Percentiles rank a stretch among this genome's conserved stretches.
These are phyloP conservation scores for Leptodontidium sp. DNA, from an alignment of 2,329 filamentous ascomycete species.

Conservation along the genomic window DNA sequence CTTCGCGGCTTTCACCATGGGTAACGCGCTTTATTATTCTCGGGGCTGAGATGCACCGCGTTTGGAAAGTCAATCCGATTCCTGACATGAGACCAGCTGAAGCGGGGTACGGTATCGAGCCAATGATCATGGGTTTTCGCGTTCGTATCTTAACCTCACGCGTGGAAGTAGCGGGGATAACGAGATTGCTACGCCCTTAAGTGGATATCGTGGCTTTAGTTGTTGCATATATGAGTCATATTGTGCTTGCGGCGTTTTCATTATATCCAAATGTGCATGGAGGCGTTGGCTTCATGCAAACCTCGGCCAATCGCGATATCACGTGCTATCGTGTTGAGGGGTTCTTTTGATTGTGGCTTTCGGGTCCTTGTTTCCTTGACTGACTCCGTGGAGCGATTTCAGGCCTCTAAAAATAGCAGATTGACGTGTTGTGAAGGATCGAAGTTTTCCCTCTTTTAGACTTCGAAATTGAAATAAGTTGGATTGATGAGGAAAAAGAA, in stretches of 20 bases:
- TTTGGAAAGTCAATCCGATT: background rate
- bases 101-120: conserved; percentile 6
- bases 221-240: background rate
- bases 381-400: too few relatives aligned
- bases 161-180: background rate
- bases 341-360: background rate
- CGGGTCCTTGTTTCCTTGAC: background rate
- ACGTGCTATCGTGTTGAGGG: conserved; percentile 13
- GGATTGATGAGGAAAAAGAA: too few relatives aligned
- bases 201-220: background rate
- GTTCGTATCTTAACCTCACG: background rate
- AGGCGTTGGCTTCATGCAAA: background rate
- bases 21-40: background rate
- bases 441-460: too few relatives aligned
- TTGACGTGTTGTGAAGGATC: too few relatives aligned
- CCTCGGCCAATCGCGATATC: conserved; percentile 10
- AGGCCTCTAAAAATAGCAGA: too few relatives aligned
- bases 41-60: conserved; percentile 3
- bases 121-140: conserved; percentile 7
- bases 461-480: too few relatives aligned
- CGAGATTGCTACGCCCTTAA: background rate
- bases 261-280: background rate
- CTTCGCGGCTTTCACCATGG: background rate
- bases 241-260: background rate
- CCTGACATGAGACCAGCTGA: conserved; percentile 8